Conservation (phyloP, 1,139 yeast genomes). For the Sugiyamaella neomexicana region DNA sequence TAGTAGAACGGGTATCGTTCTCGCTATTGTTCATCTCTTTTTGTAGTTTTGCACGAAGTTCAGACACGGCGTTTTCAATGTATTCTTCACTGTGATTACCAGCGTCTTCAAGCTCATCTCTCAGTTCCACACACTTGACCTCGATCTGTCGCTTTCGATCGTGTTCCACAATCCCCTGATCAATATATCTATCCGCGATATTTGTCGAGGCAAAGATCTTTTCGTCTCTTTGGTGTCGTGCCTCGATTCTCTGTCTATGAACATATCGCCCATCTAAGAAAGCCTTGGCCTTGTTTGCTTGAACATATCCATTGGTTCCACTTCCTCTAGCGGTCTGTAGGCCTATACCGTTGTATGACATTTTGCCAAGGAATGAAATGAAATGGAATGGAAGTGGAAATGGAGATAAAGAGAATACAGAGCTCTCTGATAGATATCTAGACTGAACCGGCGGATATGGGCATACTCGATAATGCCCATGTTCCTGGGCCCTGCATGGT, state of each 20-base stretch:
- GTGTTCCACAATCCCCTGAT: slow-evolving; percentile 48
- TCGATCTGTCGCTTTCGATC: slow-evolving; percentile 53
- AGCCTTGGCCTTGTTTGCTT: slow-evolving; percentile 48
- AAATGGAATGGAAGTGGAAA: background rate
- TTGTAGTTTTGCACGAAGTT: slow-evolving; percentile 32
- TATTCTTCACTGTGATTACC: slow-evolving; percentile 38
- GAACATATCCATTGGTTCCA: slow-evolving; percentile 72
- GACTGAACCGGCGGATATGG: too few species aligned
- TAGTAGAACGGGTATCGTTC: background rate
- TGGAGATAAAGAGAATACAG: too few species aligned
- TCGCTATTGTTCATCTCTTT: slow-evolving; percentile 12
- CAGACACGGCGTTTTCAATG: slow-evolving; percentile 38
- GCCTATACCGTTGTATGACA: slow-evolving; percentile 72
- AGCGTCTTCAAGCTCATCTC: slow-evolving; percentile 57
- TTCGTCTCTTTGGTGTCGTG: slow-evolving; percentile 25
- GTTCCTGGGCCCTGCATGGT: background rate
- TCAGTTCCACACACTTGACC: slow-evolving; percentile 54
- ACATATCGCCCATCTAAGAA: slow-evolving; percentile 41
- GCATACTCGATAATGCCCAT: too few species aligned
- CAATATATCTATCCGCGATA: slow-evolving; percentile 36
- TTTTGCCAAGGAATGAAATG: slow-evolving; percentile 30
- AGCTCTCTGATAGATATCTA: too few species aligned
- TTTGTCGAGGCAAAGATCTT: slow-evolving; percentile 29
- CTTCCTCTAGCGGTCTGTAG: slow-evolving; percentile 65
- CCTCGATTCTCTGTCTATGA: slow-evolving; percentile 38